These are phyloP conservation scores for Amaranthus tricolor DNA, from an alignment of 179 eudicot genomes.

Conservation along the genomic window DNA sequence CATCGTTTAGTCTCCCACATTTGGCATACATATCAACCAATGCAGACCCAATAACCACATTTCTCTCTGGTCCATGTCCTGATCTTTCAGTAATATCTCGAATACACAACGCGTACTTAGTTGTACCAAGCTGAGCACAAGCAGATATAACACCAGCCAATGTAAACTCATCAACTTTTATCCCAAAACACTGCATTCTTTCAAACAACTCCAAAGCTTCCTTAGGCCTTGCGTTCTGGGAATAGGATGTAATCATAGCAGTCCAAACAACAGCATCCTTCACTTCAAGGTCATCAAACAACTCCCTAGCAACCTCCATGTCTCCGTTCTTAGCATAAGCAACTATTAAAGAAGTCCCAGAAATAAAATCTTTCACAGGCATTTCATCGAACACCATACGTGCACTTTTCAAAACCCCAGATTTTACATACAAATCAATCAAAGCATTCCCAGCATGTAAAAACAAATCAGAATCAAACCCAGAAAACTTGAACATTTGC, in stretches of 20 bases:
- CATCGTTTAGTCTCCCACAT: constrained; percentile 67
- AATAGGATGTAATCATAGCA: constrained; percentile 61
- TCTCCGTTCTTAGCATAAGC: constrained; percentile 57
- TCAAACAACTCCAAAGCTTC: constrained; percentile 62
- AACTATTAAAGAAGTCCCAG: constrained; percentile 61
- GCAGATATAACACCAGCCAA: constrained; percentile 65
- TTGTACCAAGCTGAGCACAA: constrained; percentile 68
- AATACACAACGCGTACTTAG: constrained; percentile 47
- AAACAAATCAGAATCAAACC: constrained; percentile 48
- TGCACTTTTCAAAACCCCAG: constrained; percentile 50
- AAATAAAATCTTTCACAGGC: constrained; percentile 53
- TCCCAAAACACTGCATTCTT: constrained; percentile 46
- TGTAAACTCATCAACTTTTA: constrained; percentile 50
- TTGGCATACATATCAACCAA: constrained; percentile 78
- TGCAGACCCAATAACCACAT: constrained; percentile 66
- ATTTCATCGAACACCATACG: constrained; percentile 67
- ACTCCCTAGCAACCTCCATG: constrained; percentile 46
- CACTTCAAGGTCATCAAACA: constrained; percentile 50
- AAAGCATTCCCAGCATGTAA: constrained; percentile 45
- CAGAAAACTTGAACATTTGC: constrained; percentile 49
- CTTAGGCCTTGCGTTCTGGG: constrained; percentile 60
- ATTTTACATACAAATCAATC: constrained; percentile 62
- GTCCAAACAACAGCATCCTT: constrained; percentile 77
- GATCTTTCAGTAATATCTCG: constrained; percentile 50
- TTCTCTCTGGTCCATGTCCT: constrained; percentile 41